Evolutionary conservation across 306 rosid species (phyloP).

Genomic region (Inga leiocalycina): DNA sequence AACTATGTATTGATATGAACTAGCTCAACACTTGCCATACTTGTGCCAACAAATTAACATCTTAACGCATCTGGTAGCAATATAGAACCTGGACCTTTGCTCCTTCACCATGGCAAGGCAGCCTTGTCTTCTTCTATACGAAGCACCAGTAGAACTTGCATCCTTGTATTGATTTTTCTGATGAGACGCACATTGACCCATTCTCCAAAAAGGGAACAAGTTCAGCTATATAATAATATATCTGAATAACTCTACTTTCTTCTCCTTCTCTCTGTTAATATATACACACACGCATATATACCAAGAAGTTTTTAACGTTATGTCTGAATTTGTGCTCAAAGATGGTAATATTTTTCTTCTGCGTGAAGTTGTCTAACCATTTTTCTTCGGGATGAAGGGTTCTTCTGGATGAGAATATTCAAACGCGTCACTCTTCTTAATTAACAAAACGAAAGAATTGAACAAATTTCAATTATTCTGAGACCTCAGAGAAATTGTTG

Average conservation of each 20-base stretch:
- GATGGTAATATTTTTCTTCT: background rate
- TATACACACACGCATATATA: too few relatives aligned
- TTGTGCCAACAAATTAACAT: conserved; percentile 44
- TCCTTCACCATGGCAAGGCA: conserved; percentile 31
- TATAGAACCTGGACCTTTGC: conserved; percentile 44
- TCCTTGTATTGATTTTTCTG: too few relatives aligned
- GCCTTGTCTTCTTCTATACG: background rate
- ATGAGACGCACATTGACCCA: conserved; percentile 31
- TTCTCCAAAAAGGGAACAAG: conserved; percentile 16
- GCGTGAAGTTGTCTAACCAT: background rate
- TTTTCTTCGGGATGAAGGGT: background rate
- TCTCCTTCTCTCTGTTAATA: background rate
- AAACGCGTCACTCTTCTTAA: background rate
- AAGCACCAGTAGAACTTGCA: too few relatives aligned
- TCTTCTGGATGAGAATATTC: background rate
- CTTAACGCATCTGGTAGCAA: conserved; percentile 41
- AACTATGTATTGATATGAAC: background rate
- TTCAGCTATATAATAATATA: background rate
- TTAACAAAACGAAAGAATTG: background rate
- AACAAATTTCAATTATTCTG: background rate
- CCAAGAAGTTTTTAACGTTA: background rate
- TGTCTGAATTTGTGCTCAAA: background rate
- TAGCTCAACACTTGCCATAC: conserved; percentile 36
- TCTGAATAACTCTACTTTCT: background rate
- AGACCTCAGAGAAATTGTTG: background rate